Conservation (phyloP, 441 rosid species). For the Populus hybrid region DNA sequence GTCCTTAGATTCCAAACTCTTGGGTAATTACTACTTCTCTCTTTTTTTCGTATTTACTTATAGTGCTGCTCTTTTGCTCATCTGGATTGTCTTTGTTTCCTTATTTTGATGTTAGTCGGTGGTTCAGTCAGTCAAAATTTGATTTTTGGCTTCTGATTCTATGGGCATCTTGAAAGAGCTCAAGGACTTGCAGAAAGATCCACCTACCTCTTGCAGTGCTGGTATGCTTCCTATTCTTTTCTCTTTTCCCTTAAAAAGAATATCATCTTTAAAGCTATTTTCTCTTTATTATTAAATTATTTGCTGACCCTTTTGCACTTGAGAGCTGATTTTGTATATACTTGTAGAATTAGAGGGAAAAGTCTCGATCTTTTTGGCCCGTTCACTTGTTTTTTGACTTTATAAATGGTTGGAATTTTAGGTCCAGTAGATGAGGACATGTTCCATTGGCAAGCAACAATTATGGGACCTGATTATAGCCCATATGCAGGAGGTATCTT, state of each 20-base stretch:
- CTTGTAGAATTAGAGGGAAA: not conserved
- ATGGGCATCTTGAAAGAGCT: conserved; percentile 80
- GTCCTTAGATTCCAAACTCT: not conserved
- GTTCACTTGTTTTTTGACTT: not conserved
- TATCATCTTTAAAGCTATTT: not conserved
- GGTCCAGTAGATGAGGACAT: conserved; percentile 80
- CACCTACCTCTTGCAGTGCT: conserved; percentile 80
- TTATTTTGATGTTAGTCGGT: not conserved
- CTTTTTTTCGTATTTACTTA: not conserved
- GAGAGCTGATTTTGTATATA: not conserved
- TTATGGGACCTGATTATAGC: conserved; percentile 81
- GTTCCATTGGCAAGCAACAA: conserved; percentile 90
- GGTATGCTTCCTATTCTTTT: conserved; percentile 30
- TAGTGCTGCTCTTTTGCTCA: not conserved
- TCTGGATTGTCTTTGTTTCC: not conserved
- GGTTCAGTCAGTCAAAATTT: not conserved
- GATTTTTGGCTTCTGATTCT: not conserved
- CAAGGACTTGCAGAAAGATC: conserved; percentile 70
- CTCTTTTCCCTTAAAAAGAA: not conserved
- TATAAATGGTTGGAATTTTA: conserved; percentile 5
- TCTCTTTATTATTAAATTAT: too few relatives aligned
- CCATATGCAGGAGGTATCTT: conserved; percentile 79
- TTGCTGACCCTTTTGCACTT: not conserved
- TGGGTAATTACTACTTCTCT: not conserved
- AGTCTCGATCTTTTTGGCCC: not conserved